Base-by-base conservation (phyloP, 106 monocot genomes). In the Narthecium ossifragum region DNA sequence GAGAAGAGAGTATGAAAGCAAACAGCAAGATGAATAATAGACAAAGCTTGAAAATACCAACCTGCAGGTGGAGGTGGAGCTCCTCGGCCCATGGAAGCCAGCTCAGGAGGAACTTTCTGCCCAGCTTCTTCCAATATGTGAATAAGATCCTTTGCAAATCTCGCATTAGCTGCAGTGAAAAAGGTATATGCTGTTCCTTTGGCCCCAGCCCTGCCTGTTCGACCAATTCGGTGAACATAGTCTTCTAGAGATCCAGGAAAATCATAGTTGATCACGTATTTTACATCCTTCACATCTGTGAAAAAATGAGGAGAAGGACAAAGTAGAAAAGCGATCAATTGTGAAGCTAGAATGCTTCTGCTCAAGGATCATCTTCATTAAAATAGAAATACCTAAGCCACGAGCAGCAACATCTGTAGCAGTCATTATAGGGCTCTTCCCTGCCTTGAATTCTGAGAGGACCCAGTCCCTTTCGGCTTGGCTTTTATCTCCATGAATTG, bases 381-480 rank as follows among this genome's bases (percentile, higher is more conserved):
- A 26, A 24, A 26, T 0, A 53, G 26, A 26, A 38, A 51, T 74
- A 92, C 92, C 92, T 50, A 96, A 75, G 73, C 94, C 94, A 70
- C 94, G 85, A 60, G 94, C 94, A 51, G 94, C 94, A 73, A 96
- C 94, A 73, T 96, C 94, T 25, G 94, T 96, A 40, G 94, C 94
- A 39, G 85, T 98, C 96, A 98, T 98, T 54, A 87, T 90, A 46
- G 90, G 90, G 67, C 90, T 90, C 62, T 98, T 87, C 51, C 96
- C 90, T 43, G 90, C 75, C 70, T 84, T 98, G 57, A 98, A 90
- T 46, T 98, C 90, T 3, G 96, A 98, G 21, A 98, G 96, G 5
- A 98, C 96, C 96, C 96, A 98, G 48, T 90, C 96, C 52, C 90
- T 86, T 55, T 90, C 90, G 24, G 96, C 96, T 71, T 98, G 90